Conservation (phyloP, 306 rosid species). For the Luffa aegyptiaca region DNA sequence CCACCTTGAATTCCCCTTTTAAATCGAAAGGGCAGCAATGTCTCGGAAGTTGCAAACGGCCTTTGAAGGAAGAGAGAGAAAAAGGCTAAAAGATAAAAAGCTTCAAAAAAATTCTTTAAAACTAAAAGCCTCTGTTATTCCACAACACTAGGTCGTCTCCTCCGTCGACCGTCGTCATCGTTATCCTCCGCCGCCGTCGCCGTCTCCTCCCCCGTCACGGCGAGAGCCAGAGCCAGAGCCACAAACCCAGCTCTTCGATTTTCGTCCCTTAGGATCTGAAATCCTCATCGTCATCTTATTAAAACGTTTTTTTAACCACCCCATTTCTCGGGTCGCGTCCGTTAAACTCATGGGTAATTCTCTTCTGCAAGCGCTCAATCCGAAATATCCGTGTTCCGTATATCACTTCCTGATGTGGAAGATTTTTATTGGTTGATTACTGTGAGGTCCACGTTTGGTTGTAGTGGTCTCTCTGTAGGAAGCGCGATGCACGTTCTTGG, state of each 20-base stretch:
- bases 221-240: not conserved
- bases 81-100: not conserved
- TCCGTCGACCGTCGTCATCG: not conserved
- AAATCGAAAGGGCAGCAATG: not conserved
- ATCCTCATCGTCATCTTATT: slow-evolving; percentile 1
- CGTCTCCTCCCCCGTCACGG: not conserved
- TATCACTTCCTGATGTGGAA: not conserved
- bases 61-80: not conserved
- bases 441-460: not conserved
- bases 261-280: slow-evolving; percentile 2
- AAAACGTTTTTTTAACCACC: not conserved
- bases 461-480: not conserved
- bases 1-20: not conserved
- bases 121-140: not conserved
- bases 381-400: not conserved
- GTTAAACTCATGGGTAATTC: not conserved
- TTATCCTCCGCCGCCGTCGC: not conserved
- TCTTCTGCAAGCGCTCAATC: not conserved
- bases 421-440: accelerated
- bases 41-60: slow-evolving; percentile 1
- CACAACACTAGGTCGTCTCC: not conserved
- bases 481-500: not conserved
- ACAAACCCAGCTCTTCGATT: not conserved
- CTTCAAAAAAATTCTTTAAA: not conserved
- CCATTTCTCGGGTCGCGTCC: not conserved